phyloP scores from a whole-genome alignment of 1,139 yeast species.

The Wickerhamomyces sp. region DNA sequence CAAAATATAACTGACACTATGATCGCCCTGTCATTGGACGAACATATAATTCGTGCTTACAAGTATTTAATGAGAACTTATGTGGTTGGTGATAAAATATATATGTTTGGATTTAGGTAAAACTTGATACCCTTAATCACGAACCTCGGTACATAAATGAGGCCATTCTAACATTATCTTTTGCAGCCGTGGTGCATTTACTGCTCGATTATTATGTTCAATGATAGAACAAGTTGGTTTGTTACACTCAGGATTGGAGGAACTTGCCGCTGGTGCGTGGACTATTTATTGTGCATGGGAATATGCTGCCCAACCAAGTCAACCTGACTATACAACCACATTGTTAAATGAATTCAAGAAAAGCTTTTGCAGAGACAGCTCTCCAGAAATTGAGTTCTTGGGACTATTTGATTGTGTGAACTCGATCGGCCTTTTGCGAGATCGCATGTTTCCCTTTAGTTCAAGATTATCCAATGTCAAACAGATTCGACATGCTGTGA shows the following conservation, averaged over 20 bases:
- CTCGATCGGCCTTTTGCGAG: conserved; percentile 56
- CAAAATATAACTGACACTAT: conserved; percentile 39
- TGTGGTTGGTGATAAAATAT: conserved; percentile 45
- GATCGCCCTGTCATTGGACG: conserved; percentile 49
- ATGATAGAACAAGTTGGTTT: conserved; percentile 61
- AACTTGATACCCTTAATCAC: too few species aligned
- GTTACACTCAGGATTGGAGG: conserved; percentile 47
- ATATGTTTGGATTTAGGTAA: conserved; percentile 54
- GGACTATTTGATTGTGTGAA: conserved; percentile 67
- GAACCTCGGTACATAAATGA: too few species aligned
- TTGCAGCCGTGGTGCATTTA: conserved; percentile 57
- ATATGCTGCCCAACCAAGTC: conserved; percentile 50
- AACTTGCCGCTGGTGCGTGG: conserved; percentile 57
- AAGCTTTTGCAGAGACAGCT: conserved; percentile 41
- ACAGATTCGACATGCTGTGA: conserved; percentile 61
- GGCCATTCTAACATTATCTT: not conserved
- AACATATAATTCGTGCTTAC: conserved; percentile 55
- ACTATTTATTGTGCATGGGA: conserved; percentile 59
- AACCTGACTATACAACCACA: conserved; percentile 35
- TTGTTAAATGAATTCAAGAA: conserved; percentile 47
- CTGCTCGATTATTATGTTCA: conserved; percentile 57
- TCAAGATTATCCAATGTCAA: conserved; percentile 45
- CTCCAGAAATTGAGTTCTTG: conserved; percentile 47
- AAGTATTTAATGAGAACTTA: conserved; percentile 45
- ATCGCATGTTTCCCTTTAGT: conserved; percentile 53